Evolutionary conservation across 1,284 basidiomycete species (phyloP), one percentile per base, ranked within the genome.

Genomic region (Lignosus rhinocerotis): DNA sequence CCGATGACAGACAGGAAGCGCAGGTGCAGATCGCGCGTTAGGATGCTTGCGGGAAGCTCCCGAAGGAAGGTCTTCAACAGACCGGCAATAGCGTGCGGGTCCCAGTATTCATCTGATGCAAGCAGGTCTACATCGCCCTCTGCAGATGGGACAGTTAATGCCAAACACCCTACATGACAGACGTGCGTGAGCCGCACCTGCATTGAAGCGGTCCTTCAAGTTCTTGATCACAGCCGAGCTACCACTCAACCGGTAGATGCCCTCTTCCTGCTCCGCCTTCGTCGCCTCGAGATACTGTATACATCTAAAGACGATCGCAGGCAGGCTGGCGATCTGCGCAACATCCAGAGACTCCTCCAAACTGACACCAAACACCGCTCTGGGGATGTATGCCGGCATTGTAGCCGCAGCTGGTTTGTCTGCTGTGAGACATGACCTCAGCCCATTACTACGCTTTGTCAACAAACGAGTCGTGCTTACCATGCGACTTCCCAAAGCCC

Each of bases 211-310:
- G 69, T 98, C 96, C 70, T 92, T 94, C 58, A 99, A 79, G 46
- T 80, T 86, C 79, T 98, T 98, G 78, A 98, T 96, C 53, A 96
- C 94, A 31, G 94, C 93, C 58, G 92, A 92, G 68, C 91, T 94
- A 8, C 94, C 95, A 67, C 91, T 94, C 54, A 99, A 78, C 53
- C 96, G 87, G 76, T 99, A 99, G 65, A 99, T 97, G 38, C 96
- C 96, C 76, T 99, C 96, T 71, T 99, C 96, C 67, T 92, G 86
- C 64, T 97, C 92, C 10, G 96, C 96, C 69, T 93, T 85, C 74
- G 94, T 94, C 34, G 87, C 84, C 77, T 96, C 93, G 55, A 96
- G 77, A 74, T 93, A 96, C 69, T 94, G 87, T 66, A 96, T 94
- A 67, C 92, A 94, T 55, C 96, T 86, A 78, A 96, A 98, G 33